Evolutionary conservation across 1,284 basidiomycete species (phyloP).

Genomic region (Phylloporus sp.): DNA sequence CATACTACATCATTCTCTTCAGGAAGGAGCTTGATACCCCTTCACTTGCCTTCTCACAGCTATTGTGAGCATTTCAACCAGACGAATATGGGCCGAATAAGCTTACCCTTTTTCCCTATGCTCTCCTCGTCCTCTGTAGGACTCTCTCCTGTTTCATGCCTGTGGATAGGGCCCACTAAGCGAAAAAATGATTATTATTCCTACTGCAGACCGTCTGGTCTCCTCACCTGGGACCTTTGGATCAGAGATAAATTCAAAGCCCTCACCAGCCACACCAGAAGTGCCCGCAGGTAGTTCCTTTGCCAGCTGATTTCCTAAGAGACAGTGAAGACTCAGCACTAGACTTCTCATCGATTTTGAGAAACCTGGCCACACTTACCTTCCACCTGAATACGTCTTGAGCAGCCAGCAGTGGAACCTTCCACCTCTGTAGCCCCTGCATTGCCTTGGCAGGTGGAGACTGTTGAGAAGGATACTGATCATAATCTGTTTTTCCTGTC

Average conservation of each 20-base stretch:
- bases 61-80: not conserved
- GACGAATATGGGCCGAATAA: not conserved
- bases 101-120: not conserved
- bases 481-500: not conserved
- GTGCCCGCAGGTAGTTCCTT: not conserved
- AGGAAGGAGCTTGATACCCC: slow-evolving; percentile 5
- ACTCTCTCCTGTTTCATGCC: not conserved
- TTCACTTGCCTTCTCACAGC: not conserved
- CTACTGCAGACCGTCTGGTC: not conserved
- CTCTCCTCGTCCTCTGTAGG: not conserved
- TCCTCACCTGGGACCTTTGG: not conserved
- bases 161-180: not conserved
- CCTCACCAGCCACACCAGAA: not conserved
- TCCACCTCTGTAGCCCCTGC: not conserved
- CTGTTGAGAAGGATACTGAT: not conserved
- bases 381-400: not conserved
- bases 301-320: not conserved
- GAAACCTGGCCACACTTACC: not conserved
- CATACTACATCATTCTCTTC: not conserved
- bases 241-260: not conserved
- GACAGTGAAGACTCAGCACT: not conserved
- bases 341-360: not conserved
- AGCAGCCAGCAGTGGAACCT: not conserved
- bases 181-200: too few species aligned
- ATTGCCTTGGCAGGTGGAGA: not conserved